Conservation (phyloP, 768 basidiomycete genomes). For the Amanita molliuscula region DNA sequence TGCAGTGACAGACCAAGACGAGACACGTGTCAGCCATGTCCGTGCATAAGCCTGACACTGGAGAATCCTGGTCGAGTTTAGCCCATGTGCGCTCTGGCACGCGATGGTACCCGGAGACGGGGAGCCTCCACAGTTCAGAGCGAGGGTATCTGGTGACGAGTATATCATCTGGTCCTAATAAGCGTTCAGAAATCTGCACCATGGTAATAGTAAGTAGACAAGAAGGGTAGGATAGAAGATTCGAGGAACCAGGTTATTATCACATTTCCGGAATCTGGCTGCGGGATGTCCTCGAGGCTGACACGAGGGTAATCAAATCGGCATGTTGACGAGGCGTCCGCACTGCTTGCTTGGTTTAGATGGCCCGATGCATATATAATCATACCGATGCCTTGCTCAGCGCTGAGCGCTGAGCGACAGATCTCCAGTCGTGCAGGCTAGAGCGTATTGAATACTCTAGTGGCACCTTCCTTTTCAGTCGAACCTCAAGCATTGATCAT, state of each 20-base stretch:
- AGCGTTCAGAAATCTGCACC: conserved; percentile 5
- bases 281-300: conserved; percentile 4
- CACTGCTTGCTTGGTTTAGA: neutral
- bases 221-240: neutral
- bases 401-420: neutral
- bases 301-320: conserved; percentile 6
- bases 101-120: neutral
- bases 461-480: conserved; percentile 1
- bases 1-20: conserved; percentile 6
- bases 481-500: too few species aligned
- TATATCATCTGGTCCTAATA: conserved; percentile 4
- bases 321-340: neutral
- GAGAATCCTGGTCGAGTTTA: neutral
- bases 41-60: conserved; percentile 2
- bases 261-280: conserved; percentile 4
- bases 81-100: conserved; percentile 7
- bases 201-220: conserved; percentile 2
- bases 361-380: neutral
- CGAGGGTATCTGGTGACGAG: conserved; percentile 4
- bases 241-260: neutral
- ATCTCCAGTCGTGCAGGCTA: neutral
- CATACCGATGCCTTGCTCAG: neutral
- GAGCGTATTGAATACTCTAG: neutral
- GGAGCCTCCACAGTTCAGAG: conserved; percentile 4
- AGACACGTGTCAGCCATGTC: conserved; percentile 2